Conservation (phyloP, 352 stramenopile genomes). For the Blastocystis sp. region DNA sequence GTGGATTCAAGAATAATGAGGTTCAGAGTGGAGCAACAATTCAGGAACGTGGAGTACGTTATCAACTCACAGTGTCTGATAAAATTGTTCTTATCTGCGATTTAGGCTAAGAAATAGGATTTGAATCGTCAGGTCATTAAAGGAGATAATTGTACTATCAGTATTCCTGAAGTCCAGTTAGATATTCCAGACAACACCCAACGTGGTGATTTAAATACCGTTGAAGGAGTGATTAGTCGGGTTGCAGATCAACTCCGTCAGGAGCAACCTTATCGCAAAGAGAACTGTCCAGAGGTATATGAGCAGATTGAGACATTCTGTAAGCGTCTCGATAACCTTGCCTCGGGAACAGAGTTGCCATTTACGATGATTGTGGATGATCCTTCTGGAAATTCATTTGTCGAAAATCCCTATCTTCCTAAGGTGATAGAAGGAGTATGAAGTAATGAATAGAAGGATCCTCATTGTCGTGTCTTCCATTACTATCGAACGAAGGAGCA, state of each 20-base stretch:
- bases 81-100: not conserved
- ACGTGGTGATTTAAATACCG: slow-evolving; percentile 82
- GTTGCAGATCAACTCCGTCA: slow-evolving; percentile 77
- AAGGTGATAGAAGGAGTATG: slow-evolving; percentile 22
- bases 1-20: slow-evolving; percentile 74
- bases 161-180: slow-evolving; percentile 81
- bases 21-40: slow-evolving; percentile 72
- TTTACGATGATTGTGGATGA: slow-evolving; percentile 83
- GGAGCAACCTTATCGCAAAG: slow-evolving; percentile 79
- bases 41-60: slow-evolving; percentile 76
- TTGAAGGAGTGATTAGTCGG: slow-evolving; percentile 77
- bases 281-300: slow-evolving; percentile 78
- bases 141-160: slow-evolving; percentile 78
- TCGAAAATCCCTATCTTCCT: slow-evolving; percentile 83
- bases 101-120: slow-evolving; percentile 72
- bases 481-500: slow-evolving; percentile 77
- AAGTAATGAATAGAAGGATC: slow-evolving; percentile 72
- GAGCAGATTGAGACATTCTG: slow-evolving; percentile 81
- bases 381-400: slow-evolving; percentile 83
- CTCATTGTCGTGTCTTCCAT: slow-evolving; percentile 75
- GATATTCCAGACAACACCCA: slow-evolving; percentile 83
- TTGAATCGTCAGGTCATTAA: slow-evolving; percentile 85
- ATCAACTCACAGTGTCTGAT: slow-evolving; percentile 74
- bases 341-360: slow-evolving; percentile 76
- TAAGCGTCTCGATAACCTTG: slow-evolving; percentile 76